These are phyloP conservation scores for Russula brevipes DNA, from an alignment of 768 basidiomycete species.

Conservation along the genomic window DNA sequence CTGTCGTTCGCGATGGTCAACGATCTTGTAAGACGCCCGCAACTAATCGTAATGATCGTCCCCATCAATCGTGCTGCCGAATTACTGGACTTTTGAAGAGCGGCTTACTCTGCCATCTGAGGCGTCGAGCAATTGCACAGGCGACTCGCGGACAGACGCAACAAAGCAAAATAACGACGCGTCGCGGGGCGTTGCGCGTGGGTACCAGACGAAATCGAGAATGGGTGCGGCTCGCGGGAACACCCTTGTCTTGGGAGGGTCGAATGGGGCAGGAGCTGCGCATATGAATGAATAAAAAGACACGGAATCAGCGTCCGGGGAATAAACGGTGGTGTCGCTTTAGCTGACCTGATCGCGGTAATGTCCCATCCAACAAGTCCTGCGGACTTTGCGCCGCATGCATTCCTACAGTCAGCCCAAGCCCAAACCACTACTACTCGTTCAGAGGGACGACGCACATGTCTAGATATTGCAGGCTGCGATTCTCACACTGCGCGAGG, in stretches of 20 bases:
- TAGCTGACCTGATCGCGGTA: slow-evolving; percentile 5
- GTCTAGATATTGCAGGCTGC: slow-evolving; percentile 51
- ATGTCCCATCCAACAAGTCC: slow-evolving; percentile 3
- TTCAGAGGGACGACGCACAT: slow-evolving; percentile 36
- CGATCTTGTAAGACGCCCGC: slow-evolving; percentile 85
- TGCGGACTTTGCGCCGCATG: slow-evolving; percentile 5
- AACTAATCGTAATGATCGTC: slow-evolving; percentile 43
- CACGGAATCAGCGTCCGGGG: background rate
- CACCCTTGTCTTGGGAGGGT: slow-evolving; percentile 4
- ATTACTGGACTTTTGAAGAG: background rate
- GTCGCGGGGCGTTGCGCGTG: slow-evolving; percentile 54
- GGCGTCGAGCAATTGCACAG: slow-evolving; percentile 81
- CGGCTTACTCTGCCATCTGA: slow-evolving; percentile 61
- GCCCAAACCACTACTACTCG: background rate
- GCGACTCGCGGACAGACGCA: slow-evolving; percentile 77
- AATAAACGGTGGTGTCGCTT: background rate
- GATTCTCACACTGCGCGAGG: slow-evolving; percentile 67
- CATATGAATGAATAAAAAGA: background rate
- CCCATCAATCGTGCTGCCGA: background rate
- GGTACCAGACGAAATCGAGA: slow-evolving; percentile 82
- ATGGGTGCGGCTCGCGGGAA: slow-evolving; percentile 62
- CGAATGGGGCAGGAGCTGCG: slow-evolving; percentile 5
- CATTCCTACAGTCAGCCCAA: background rate
- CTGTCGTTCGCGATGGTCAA: slow-evolving; percentile 90
- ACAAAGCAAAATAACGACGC: slow-evolving; percentile 77